Conservation (phyloP, 257 asterid species). For the Solanum infundibuliforme region DNA sequence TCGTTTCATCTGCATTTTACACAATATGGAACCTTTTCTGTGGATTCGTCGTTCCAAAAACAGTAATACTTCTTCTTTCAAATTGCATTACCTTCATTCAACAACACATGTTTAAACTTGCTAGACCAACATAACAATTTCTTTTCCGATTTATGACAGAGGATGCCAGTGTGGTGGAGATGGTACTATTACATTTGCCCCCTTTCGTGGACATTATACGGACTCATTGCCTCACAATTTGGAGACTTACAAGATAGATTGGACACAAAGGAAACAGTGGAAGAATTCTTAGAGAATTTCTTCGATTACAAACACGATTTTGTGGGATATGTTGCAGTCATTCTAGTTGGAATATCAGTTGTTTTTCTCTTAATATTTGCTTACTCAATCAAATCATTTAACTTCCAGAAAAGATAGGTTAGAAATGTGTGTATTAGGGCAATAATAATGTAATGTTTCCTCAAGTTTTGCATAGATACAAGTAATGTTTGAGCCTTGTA, state of each 20-base stretch:
- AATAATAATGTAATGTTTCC: background rate
- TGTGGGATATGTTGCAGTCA: slow-evolving; percentile 48
- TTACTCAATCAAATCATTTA: slow-evolving; percentile 45
- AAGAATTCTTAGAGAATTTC: slow-evolving; percentile 35
- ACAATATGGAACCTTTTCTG: slow-evolving; percentile 68
- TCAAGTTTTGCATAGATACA: background rate
- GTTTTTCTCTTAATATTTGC: slow-evolving; percentile 55
- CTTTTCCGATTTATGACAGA: slow-evolving; percentile 20
- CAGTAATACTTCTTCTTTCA: slow-evolving; percentile 17
- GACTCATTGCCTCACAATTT: slow-evolving; percentile 52
- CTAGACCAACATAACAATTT: background rate
- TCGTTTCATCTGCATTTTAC: slow-evolving; percentile 46
- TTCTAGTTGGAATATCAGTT: slow-evolving; percentile 31
- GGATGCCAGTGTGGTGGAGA: slow-evolving; percentile 79
- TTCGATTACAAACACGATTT: slow-evolving; percentile 45
- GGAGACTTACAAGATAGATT: slow-evolving; percentile 35
- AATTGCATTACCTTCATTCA: background rate
- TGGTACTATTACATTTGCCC: slow-evolving; percentile 65
- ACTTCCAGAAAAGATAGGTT: slow-evolving; percentile 55
- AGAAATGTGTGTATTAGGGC: background rate
- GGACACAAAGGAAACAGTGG: slow-evolving; percentile 37
- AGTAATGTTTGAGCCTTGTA: background rate
- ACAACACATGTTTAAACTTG: background rate
- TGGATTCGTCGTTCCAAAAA: slow-evolving; percentile 63
- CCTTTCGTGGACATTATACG: slow-evolving; percentile 57